A percentile compares a stretch with the other conserved stretches of the same genome.
Conservation (phyloP, 805 yeast genomes). For the Jamesozyma rosinii region DNA sequence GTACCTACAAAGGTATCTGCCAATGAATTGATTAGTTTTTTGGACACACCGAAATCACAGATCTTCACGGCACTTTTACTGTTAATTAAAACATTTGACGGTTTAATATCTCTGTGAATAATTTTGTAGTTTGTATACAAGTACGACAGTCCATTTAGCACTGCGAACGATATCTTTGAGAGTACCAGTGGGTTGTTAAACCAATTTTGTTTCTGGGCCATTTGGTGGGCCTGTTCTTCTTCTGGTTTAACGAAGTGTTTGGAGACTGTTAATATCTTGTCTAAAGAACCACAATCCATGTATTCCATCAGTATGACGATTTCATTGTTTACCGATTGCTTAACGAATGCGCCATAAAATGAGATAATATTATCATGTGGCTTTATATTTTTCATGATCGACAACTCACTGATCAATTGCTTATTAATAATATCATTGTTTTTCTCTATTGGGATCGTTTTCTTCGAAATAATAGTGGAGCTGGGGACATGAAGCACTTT, state of each 20-base stretch:
- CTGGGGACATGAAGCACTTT: conserved; percentile 86
- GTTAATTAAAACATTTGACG: conserved; percentile 83
- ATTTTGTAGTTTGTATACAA: conserved; percentile 76
- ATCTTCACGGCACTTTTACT: conserved; percentile 80
- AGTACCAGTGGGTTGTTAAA: conserved; percentile 45
- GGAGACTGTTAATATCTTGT: conserved; percentile 52
- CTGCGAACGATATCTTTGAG: conserved; percentile 64
- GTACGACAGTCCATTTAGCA: conserved; percentile 72
- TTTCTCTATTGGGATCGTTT: conserved; percentile 76
- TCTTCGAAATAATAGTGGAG: conserved; percentile 81
- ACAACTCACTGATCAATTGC: conserved; percentile 79
- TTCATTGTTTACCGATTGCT: conserved; percentile 42
- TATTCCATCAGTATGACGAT: conserved; percentile 92
- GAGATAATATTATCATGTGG: conserved; percentile 71
- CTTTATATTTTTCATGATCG: conserved; percentile 84
- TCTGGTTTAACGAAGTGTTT: conserved; percentile 41
- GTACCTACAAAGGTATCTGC: conserved; percentile 99
- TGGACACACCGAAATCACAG: conserved; percentile 94
- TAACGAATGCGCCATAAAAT: conserved; percentile 82
- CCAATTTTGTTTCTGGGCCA: conserved; percentile 16
- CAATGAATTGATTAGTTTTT: conserved; percentile 84
- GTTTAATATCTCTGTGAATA: conserved; percentile 93
- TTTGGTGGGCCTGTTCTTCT: background rate
- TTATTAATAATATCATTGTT: conserved; percentile 36
- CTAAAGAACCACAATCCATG: conserved; percentile 90